A percentile compares a stretch with the other conserved stretches of the same genome.
phyloP scores from a whole-genome alignment of 129 eudicot species.

The Chrysanthemum lavandulifolium region DNA sequence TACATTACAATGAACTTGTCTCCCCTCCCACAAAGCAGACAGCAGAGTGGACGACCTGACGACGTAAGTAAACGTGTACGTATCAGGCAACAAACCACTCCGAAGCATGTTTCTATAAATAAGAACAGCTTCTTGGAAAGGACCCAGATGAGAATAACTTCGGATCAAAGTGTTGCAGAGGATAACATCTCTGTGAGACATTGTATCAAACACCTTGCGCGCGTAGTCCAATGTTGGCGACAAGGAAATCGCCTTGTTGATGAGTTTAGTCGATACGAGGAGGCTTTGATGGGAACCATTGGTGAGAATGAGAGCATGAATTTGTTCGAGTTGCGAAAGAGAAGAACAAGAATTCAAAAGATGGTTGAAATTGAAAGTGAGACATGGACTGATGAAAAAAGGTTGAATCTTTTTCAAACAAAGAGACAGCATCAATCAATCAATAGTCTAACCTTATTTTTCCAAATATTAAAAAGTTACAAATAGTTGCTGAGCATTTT shows the following conservation, averaged over 20 bases:
- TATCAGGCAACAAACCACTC: conserved; percentile 30
- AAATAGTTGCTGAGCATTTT: no score
- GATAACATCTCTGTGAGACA: conserved; percentile 28
- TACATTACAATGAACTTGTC: conserved; percentile 42
- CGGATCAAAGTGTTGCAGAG: conserved; percentile 43
- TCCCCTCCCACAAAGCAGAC: conserved; percentile 37
- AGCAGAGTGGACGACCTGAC: conserved; percentile 34
- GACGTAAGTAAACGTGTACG: conserved; percentile 42
- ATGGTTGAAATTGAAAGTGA: conserved; percentile 18
- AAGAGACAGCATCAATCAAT: conserved; percentile 25
- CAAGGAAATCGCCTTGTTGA: conserved; percentile 9
- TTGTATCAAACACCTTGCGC: conserved; percentile 39
- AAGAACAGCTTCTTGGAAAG: conserved; percentile 35
- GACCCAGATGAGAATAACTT: conserved; percentile 39
- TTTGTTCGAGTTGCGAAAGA: conserved; percentile 30
- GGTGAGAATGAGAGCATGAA: conserved; percentile 40
- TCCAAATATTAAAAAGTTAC: no score
- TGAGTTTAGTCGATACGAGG: conserved; percentile 32
- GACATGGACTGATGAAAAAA: not conserved
- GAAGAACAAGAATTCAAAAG: conserved; percentile 35
- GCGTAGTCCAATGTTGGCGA: conserved; percentile 44
- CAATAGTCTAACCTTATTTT: no score
- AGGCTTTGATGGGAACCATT: conserved; percentile 28
- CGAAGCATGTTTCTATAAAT: conserved; percentile 37
- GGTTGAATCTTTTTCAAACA: conserved; percentile 18